These are phyloP conservation scores for Sisymbrium altissimum DNA, from an alignment of 345 rosid species.

Conservation along the genomic window DNA sequence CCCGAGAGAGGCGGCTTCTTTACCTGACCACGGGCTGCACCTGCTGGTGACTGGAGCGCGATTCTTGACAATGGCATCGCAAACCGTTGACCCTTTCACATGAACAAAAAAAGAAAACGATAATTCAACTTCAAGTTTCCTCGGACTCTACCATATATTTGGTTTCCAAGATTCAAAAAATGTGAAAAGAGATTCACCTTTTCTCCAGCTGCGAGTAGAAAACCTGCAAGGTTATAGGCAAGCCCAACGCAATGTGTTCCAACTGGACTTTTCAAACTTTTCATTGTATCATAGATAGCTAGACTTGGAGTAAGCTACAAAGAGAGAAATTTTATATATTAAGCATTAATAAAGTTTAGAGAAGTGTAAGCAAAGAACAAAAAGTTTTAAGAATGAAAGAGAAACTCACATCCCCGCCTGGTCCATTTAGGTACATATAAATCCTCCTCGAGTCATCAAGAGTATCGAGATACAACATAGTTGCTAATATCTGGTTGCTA, in stretches of 20 bases:
- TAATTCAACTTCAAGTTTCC: neutral
- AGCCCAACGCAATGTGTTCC: constrained; percentile 74
- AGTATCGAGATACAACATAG: constrained; percentile 89
- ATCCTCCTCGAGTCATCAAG: constrained; percentile 65
- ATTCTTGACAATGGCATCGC: constrained; percentile 77
- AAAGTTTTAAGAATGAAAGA: neutral
- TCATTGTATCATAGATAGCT: constrained; percentile 83
- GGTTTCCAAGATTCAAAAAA: neutral
- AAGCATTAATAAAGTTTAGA: neutral
- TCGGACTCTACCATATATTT: neutral
- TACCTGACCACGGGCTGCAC: constrained; percentile 91
- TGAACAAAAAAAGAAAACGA: neutral
- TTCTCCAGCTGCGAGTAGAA: constrained; percentile 84
- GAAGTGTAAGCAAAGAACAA: neutral
- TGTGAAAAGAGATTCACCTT: constrained; percentile 47
- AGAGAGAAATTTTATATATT: neutral
- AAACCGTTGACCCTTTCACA: constrained; percentile 55
- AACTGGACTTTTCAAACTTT: constrained; percentile 74
- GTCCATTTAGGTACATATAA: constrained; percentile 66
- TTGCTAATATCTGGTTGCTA: constrained; percentile 87
- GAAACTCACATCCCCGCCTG: constrained; percentile 85
- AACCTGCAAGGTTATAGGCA: constrained; percentile 84
- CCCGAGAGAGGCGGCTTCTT: neutral
- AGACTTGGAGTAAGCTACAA: constrained; percentile 80
- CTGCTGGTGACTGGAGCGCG: constrained; percentile 64